Evolutionary conservation across 768 basidiomycete genomes (phyloP).

Genomic region (Boletales sp.): DNA sequence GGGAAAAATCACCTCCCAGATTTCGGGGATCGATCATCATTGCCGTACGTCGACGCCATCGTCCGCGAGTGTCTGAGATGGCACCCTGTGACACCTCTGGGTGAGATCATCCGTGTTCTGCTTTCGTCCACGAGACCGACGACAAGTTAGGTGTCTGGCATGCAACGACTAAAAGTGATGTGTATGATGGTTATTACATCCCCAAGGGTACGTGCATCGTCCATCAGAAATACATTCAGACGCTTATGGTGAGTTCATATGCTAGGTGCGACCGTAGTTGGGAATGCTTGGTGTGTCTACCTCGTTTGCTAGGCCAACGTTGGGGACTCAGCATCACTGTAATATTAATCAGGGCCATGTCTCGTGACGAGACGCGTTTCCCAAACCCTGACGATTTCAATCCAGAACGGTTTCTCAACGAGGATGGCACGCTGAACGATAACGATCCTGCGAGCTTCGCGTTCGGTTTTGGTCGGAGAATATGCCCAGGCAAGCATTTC

Average conservation of each 20-base stretch:
- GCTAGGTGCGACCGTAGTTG: conserved; percentile 11
- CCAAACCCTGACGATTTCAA: neutral
- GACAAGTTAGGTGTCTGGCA: neutral
- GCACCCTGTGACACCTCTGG: neutral
- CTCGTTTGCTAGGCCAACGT: neutral
- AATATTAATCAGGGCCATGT: neutral
- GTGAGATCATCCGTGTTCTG: neutral
- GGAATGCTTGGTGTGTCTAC: conserved; percentile 9
- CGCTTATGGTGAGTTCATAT: too few relatives aligned
- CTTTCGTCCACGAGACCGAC: neutral
- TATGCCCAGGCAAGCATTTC: too few relatives aligned
- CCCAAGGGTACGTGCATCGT: conserved; percentile 21
- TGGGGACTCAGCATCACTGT: neutral
- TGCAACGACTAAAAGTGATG: conserved; percentile 24
- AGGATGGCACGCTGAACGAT: too few relatives aligned
- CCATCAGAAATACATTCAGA: too few relatives aligned
- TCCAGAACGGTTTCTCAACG: too few relatives aligned
- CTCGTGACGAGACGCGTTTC: conserved; percentile 7
- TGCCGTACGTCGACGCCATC: conserved; percentile 1
- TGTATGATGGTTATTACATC: conserved; percentile 29
- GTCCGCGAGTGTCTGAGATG: conserved; percentile 2
- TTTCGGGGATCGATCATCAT: neutral
- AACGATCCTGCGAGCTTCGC: too few relatives aligned
- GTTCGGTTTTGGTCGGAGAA: too few relatives aligned
- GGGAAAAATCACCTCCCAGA: neutral